Percentiles rank a stretch among this genome's conserved stretches.
phyloP scores from a whole-genome alignment of 352 stramenopile genomes.

The Aphanomyces euteiches region DNA sequence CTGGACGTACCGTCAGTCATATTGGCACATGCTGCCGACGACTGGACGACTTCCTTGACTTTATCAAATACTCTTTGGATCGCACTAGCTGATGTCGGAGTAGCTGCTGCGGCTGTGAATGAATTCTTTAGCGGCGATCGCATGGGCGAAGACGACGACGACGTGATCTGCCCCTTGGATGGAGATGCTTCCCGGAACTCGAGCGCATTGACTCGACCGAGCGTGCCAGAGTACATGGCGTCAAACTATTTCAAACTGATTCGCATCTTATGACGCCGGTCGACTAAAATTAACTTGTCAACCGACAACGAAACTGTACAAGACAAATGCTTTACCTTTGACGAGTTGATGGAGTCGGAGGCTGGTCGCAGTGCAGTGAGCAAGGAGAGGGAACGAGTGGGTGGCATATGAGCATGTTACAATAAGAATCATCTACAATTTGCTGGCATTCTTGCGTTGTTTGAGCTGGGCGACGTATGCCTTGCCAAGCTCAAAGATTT shows the following conservation, averaged over 20 bases:
- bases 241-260: not conserved
- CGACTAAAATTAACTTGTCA: too few species aligned
- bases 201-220: conserved; percentile 22
- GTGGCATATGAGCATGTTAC: too few species aligned
- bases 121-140: not conserved
- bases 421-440: not conserved
- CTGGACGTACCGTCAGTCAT: conserved; percentile 3
- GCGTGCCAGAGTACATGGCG: conserved; percentile 18
- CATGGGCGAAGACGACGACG: not conserved
- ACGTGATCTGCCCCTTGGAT: not conserved
- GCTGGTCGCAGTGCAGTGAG: too few species aligned
- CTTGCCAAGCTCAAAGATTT: conserved; percentile 4
- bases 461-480: conserved; percentile 13
- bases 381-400: too few species aligned
- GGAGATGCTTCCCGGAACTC: conserved; percentile 17
- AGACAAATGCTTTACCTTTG: too few species aligned
- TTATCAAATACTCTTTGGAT: conserved; percentile 14
- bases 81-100: not conserved
- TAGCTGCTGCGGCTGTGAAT: too few species aligned
- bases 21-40: conserved; percentile 2
- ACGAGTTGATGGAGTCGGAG: too few species aligned
- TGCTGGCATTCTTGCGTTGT: not conserved
- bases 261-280: too few species aligned
- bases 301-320: too few species aligned
- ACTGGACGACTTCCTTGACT: conserved; percentile 17